Conservation (phyloP, 495 filamentous ascomycete species). For the Aspergillus coremiiformis region DNA sequence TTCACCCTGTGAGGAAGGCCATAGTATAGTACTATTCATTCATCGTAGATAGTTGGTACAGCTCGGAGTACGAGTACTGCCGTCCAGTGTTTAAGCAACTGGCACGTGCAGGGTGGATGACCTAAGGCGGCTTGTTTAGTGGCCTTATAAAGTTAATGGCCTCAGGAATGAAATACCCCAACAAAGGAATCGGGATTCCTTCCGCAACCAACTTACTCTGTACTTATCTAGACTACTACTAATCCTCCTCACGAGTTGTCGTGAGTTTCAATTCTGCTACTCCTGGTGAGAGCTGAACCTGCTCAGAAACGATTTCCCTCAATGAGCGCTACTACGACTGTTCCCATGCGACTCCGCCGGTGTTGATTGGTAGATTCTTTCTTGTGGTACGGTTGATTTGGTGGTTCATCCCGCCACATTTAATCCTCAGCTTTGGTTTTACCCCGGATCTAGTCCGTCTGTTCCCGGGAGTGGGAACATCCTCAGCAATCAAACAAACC, state of each 20-base stretch:
- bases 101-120: conserved; percentile 2
- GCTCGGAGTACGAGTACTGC: no score
- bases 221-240: background rate
- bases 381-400: conserved; percentile 9
- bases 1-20: background rate
- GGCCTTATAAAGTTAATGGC: background rate
- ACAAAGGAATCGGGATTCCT: background rate
- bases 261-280: background rate
- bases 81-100: background rate
- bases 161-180: background rate
- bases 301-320: background rate
- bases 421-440: conserved; percentile 6
- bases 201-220: background rate
- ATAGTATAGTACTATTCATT: no score
- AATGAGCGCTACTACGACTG: background rate
- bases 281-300: background rate
- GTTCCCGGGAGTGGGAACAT: conserved; percentile 1
- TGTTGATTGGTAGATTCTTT: conserved; percentile 14
- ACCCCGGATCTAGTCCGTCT: conserved; percentile 9
- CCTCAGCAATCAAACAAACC: conserved; percentile 1
- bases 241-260: background rate
- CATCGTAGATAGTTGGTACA: no score
- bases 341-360: background rate
- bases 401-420: conserved; percentile 7
- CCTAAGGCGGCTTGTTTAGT: background rate